A percentile compares a stretch with the other conserved stretches of the same genome.
Conservation (phyloP, 768 basidiomycete species). For the Termitomyces sp. region DNA sequence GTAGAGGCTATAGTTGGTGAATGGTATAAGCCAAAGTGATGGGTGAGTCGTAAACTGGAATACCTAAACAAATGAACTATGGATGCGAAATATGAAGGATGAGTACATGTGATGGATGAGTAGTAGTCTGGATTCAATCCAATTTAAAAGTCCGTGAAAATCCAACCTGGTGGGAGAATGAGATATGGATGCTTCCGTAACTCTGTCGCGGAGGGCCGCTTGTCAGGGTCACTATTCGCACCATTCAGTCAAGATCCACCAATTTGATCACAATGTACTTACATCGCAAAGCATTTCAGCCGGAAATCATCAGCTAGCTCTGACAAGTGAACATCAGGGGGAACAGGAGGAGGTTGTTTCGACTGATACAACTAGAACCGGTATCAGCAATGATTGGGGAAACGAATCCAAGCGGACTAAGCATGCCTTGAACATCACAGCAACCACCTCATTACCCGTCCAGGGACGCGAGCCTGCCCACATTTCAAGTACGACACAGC, state of each 20-base stretch:
- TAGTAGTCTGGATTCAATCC: constrained; percentile 25
- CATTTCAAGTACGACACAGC: constrained; percentile 99
- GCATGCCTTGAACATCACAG: constrained; percentile 90
- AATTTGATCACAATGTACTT: constrained; percentile 21
- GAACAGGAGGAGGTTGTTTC: constrained; percentile 84
- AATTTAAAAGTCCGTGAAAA: constrained; percentile 60
- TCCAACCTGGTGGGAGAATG: constrained; percentile 64
- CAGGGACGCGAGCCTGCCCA: constrained; percentile 96
- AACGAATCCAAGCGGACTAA: background rate
- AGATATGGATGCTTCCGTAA: constrained; percentile 79
- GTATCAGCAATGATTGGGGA: background rate
- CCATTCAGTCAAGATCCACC: constrained; percentile 1
- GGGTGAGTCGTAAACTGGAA: constrained; percentile 9
- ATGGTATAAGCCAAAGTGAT: constrained; percentile 19
- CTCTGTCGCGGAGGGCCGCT: constrained; percentile 75
- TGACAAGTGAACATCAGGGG: constrained; percentile 72
- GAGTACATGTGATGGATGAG: constrained; percentile 18
- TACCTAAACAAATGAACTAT: constrained; percentile 13
- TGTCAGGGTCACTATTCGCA: constrained; percentile 63
- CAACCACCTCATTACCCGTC: constrained; percentile 83
- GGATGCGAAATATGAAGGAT: constrained; percentile 15
- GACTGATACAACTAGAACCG: constrained; percentile 69
- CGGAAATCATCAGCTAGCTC: constrained; percentile 82
- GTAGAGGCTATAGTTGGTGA: constrained; percentile 25
- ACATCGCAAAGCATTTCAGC: constrained; percentile 86